A percentile compares a stretch with the other conserved stretches of the same genome.
phyloP scores from a whole-genome alignment of 1,284 basidiomycete genomes.

The Calocybe gambosa region DNA sequence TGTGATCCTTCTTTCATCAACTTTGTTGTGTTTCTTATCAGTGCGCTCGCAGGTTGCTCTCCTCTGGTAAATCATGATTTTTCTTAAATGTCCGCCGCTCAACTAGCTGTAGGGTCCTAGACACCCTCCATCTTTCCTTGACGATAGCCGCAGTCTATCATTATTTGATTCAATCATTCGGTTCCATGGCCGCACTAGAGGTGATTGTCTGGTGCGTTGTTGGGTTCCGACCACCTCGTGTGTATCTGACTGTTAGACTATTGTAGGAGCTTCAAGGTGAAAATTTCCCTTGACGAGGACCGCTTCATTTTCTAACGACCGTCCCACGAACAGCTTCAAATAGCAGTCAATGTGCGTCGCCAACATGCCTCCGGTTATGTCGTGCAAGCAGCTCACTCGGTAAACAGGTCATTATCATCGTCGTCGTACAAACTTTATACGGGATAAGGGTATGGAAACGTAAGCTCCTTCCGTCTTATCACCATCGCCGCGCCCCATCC shows the following conservation, averaged over 20 bases:
- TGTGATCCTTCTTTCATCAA: conserved; percentile 7
- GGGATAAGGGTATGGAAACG: conserved; percentile 16
- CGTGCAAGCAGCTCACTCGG: background rate
- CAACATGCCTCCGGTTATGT: background rate
- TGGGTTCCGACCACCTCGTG: background rate
- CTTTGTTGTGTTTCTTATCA: background rate
- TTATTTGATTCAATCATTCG: conserved; percentile 21
- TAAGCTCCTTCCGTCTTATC: conserved; percentile 2
- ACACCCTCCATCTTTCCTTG: conserved; percentile 17
- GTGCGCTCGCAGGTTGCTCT: conserved; percentile 13
- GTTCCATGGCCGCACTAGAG: conserved; percentile 18
- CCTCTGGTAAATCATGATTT: conserved; percentile 12
- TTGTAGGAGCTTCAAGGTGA: conserved; percentile 13
- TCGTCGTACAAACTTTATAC: conserved; percentile 16
- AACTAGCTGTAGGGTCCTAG: conserved; percentile 2
- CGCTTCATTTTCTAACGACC: background rate
- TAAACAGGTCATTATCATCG: conserved; percentile 12
- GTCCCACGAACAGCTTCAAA: conserved; percentile 2
- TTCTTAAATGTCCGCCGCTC: background rate
- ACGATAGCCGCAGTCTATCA: conserved; percentile 18
- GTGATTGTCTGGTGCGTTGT: conserved; percentile 24
- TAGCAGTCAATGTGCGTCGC: conserved; percentile 12
- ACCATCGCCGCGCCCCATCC: background rate
- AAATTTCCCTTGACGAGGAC: background rate
- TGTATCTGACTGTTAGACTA: background rate